Evolutionary conservation across 441 rosid species (phyloP), one percentile per base, ranked within the genome.

Genomic region (Pelargonium citronellum): DNA sequence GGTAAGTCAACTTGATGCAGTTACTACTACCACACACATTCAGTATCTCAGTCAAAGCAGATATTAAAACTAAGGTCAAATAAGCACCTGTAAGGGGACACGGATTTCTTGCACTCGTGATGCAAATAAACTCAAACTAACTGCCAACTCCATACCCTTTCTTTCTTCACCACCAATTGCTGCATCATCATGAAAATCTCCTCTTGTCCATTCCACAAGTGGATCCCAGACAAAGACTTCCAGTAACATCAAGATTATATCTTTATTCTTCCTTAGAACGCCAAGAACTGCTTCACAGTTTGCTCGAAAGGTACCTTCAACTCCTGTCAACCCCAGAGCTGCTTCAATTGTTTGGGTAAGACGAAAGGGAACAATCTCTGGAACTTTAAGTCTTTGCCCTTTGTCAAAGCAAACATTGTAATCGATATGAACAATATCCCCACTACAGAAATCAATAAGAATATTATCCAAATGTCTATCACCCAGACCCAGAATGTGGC

Each of bases 171-270:
- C 97, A 71, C 90, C 97, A 82, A 92, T 92, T 68, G 97, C 97
- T 74, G 97, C 96, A 77, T 90, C 99, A 86, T 95, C 97, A 68
- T 89, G 99, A 79, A 91, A 92, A 82, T 95, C 96, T 70, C 89
- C 99, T 72, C 97, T 85, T 62, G 98, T 95, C 98, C 99, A 95
- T 83, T 95, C 99, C 73, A 95, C 84, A 69, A 95, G 95, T 68
- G 99, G 99, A 83, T 95, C 97, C 99, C 99, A 95, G 69, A 90
- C 87, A 81, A 95, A 95, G 66, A 88, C 97, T 81, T 95, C 97
- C 70, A 95, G 85, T 74, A 95, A 79, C 99, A 95, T 89, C 83
- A 95, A 78, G 65, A 95, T 77, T 73, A 86, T 73, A 78, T 95
- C 98, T 82, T 92, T 92, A 84, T 92, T 92, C 78, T 90, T 84